Evolutionary conservation across 2,329 filamentous ascomycete genomes (phyloP).

Genomic region (Penicillium nordicum): DNA sequence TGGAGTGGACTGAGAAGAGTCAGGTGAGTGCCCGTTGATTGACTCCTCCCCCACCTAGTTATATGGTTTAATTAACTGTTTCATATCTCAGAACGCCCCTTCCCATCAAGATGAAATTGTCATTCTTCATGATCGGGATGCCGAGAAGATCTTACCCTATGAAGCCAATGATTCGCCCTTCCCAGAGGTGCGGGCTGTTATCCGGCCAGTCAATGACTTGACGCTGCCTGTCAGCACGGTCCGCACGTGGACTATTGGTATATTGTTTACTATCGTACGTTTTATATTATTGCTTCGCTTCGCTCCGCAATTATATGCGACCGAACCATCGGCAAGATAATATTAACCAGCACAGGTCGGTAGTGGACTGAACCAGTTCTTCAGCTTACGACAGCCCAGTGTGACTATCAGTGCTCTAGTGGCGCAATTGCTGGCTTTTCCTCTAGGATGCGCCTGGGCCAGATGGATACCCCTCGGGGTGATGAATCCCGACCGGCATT

Average conservation of each 20-base stretch:
- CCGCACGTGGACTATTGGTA: constrained; percentile 39
- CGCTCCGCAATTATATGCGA: neutral
- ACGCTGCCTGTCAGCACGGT: constrained; percentile 33
- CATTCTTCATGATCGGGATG: constrained; percentile 33
- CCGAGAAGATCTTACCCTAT: constrained; percentile 32
- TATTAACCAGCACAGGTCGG: constrained; percentile 27
- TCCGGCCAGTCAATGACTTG: constrained; percentile 33
- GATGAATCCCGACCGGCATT: constrained; percentile 43
- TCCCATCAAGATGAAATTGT: constrained; percentile 16
- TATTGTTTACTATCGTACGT: constrained; percentile 39
- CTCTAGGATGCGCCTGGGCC: constrained; percentile 42
- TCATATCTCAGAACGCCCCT: neutral
- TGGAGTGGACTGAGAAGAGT: constrained; percentile 10
- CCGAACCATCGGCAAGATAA: neutral
- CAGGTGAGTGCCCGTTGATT: constrained; percentile 5
- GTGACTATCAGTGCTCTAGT: constrained; percentile 40
- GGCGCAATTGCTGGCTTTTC: constrained; percentile 46
- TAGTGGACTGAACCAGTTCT: constrained; percentile 40
- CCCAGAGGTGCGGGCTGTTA: constrained; percentile 39
- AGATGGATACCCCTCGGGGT: constrained; percentile 39
- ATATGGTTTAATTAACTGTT: constrained; percentile 8
- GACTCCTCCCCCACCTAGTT: neutral
- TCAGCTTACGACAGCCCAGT: constrained; percentile 39
- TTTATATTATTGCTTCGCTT: constrained; percentile 2
- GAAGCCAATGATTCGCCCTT: constrained; percentile 40